A percentile compares a stretch with the other conserved stretches of the same genome.
Evolutionary conservation across 345 rosid species (phyloP).

Genomic region (Salix purpurea): DNA sequence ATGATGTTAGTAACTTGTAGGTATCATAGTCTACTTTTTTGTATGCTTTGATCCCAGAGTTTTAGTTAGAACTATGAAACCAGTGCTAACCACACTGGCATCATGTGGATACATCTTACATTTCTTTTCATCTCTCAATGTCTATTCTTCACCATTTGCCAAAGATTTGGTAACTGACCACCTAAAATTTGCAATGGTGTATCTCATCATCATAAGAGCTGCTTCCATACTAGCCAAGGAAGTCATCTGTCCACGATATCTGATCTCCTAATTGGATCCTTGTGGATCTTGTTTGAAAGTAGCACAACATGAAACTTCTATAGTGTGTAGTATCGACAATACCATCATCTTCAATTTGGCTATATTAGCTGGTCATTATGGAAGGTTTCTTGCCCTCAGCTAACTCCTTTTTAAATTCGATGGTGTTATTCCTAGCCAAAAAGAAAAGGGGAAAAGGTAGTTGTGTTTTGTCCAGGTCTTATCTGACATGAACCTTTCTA

Average conservation of each 20-base stretch:
- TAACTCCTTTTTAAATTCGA: not conserved
- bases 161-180: not conserved
- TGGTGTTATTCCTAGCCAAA: not conserved
- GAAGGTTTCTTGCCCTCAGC: not conserved
- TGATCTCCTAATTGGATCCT: not conserved
- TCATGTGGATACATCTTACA: not conserved
- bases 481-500: not conserved
- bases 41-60: not conserved
- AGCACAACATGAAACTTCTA: not conserved
- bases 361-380: not conserved
- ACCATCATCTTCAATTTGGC: not conserved
- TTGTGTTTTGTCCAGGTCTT: not conserved
- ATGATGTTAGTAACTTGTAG: not conserved
- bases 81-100: not conserved
- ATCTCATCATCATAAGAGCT: not conserved
- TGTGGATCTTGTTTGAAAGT: not conserved
- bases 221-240: not conserved
- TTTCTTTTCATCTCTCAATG: not conserved
- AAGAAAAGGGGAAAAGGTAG: not conserved
- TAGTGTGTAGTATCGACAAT: not conserved
- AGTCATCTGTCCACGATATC: not conserved
- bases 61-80: not conserved
- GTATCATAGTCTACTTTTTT: not conserved
- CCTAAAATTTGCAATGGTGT: not conserved
- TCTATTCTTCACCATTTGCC: not conserved